Evolutionary conservation across 2,329 filamentous ascomycete species (phyloP).

Genomic region (Phialophora chinensis): DNA sequence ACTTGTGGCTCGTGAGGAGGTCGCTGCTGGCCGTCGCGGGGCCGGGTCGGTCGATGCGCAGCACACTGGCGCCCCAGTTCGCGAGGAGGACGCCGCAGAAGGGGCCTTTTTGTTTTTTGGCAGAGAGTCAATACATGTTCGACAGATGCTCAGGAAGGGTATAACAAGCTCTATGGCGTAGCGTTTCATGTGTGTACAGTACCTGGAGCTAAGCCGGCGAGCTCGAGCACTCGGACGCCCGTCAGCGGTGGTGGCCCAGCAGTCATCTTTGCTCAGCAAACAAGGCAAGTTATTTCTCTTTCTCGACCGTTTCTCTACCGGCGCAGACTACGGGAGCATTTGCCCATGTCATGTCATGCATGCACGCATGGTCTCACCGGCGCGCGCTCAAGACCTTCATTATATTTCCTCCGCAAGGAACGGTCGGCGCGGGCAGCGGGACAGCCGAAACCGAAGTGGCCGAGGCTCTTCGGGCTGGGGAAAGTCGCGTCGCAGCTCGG

Average conservation of each 20-base stretch:
- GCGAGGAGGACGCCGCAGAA: constrained; percentile 88
- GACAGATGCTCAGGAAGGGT: too few species aligned
- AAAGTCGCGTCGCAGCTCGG: background rate
- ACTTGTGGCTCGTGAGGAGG: constrained; percentile 78
- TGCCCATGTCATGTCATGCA: background rate
- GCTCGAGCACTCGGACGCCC: constrained; percentile 68
- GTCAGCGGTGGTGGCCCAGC: constrained; percentile 54
- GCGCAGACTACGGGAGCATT: background rate
- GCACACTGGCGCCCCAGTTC: constrained; percentile 84
- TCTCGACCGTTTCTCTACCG: background rate
- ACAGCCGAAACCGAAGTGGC: constrained; percentile 11
- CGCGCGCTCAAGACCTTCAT: background rate
- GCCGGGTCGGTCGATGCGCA: constrained; percentile 76
- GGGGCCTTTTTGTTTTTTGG: constrained; percentile 63
- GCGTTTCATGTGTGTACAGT: constrained; percentile 21
- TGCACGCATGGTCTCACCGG: background rate
- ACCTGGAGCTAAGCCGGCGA: constrained; percentile 71
- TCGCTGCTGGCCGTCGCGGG: constrained; percentile 63
- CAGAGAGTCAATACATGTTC: background rate
- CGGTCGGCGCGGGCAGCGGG: background rate
- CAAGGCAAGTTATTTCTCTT: background rate
- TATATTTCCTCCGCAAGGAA: background rate
- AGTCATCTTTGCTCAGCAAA: constrained; percentile 28
- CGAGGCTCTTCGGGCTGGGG: constrained; percentile 5
- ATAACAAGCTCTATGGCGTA: background rate